Evolutionary conservation across 106 monocot species (phyloP).

Genomic region (Chionographis japonica): DNA sequence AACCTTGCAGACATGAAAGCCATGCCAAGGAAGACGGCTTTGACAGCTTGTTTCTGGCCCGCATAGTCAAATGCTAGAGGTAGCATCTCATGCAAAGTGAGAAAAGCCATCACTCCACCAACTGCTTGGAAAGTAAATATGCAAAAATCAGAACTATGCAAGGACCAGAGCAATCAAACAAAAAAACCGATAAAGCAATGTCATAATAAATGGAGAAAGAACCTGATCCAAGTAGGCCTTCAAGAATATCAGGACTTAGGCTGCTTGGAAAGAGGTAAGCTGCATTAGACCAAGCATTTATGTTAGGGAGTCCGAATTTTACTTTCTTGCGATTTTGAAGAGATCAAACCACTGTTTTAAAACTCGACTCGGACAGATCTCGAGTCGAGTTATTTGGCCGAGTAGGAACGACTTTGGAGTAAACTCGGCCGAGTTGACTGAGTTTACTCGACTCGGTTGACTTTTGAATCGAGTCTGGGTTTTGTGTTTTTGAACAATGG

Average conservation of each 20-base stretch:
- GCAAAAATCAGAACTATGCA: neutral
- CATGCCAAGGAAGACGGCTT: conserved; percentile 97
- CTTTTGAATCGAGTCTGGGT: no score
- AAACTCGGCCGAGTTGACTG: no score
- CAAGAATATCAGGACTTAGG: conserved; percentile 89
- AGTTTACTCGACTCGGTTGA: no score
- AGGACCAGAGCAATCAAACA: neutral
- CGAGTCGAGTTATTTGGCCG: no score
- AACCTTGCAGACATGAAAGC: conserved; percentile 99
- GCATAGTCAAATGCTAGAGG: conserved; percentile 99
- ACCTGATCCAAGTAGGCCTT: conserved; percentile 99
- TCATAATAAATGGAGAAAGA: conserved; percentile 7
- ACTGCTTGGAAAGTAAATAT: conserved; percentile 40
- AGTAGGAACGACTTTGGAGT: no score
- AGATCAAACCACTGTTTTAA: no score
- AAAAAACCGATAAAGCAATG: neutral
- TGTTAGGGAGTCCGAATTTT: no score
- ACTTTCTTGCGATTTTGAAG: no score
- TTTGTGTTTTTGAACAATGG: no score
- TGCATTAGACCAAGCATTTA: conserved; percentile 28
- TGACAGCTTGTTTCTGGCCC: conserved; percentile 97
- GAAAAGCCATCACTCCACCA: conserved; percentile 99
- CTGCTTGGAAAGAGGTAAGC: conserved; percentile 94
- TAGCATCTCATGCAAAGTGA: conserved; percentile 97
- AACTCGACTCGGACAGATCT: no score